Conservation (phyloP, 179 eudicot species). For the Gypsophila paniculata region DNA sequence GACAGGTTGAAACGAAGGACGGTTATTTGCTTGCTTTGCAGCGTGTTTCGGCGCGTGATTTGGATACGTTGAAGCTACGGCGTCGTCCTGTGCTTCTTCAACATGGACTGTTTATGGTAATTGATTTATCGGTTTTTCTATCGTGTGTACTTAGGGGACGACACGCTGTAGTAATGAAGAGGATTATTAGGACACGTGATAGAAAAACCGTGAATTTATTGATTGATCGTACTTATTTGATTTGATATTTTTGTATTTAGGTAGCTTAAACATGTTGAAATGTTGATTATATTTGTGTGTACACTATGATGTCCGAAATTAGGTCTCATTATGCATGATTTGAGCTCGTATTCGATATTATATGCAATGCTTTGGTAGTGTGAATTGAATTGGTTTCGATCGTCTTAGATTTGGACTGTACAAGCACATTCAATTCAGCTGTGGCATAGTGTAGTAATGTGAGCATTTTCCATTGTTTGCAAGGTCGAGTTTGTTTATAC, state of each 20-base stretch:
- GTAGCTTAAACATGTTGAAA: too few species aligned
- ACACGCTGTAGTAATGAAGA: too few species aligned
- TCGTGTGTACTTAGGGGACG: too few species aligned
- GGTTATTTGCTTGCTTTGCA: conserved; percentile 72
- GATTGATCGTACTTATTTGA: too few species aligned
- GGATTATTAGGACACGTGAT: too few species aligned
- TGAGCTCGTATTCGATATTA: background rate
- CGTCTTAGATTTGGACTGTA: background rate
- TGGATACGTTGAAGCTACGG: conserved; percentile 20
- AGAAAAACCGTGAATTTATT: too few species aligned
- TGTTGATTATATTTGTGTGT: background rate
- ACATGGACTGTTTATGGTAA: conserved; percentile 85
- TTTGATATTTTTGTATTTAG: background rate
- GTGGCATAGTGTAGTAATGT: background rate
- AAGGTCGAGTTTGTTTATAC: background rate
- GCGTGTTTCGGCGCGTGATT: conserved; percentile 54
- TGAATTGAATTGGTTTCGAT: background rate
- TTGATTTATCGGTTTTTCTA: background rate
- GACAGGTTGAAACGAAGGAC: conserved; percentile 69
- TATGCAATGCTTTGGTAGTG: background rate
- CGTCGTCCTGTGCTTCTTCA: conserved; percentile 66
- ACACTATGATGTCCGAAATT: too few species aligned
- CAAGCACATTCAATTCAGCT: background rate
- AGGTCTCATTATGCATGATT: background rate
- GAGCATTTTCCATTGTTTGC: too few species aligned